Evolutionary conservation across 768 basidiomycete species (phyloP), one percentile per base, ranked within the genome.

Genomic region (Lepiota venenata): DNA sequence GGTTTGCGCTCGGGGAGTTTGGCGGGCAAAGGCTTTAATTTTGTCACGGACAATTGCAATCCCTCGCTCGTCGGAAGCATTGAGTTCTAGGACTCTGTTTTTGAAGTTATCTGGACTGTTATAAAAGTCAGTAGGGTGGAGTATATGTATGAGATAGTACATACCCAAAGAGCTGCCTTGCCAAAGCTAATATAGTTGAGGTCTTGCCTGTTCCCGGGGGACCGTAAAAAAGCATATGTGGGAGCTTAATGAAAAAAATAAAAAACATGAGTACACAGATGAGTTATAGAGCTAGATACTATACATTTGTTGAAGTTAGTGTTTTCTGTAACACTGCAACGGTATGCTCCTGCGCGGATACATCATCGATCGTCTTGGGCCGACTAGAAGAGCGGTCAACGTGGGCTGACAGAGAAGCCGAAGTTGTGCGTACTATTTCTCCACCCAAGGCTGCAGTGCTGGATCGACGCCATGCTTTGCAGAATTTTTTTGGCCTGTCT

Each of bases 181-280:
- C 77, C 48, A 99, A 76, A 16, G 97, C 97, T 20, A 99, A 84
- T 60, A 99, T 98, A 1, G 97, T 98, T 39, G 93, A 96, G 11
- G 97, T 99, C 71, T 99, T 99, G 39, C 97, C 97, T 11, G 96
- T 98, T 29, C 97, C 97, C 14, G 97, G 97, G 27, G 97, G 97
- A 1, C 97, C 97, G 61, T 99, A 99, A 76, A 99, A 99, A 44
- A 99, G 76, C 95, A 98, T 98, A 65, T 99, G 97, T 4, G 97
- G 96, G 48, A 99, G 79, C 97, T 99, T 32, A 32, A 9, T 32
- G 66, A 9, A 36, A n/a, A 45, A 11, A 44, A 58, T 18, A 36
- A n/a, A 45, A 11, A 44, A 58, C 18, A 18, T 54, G 66, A 37
- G 70, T 51, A 15, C 20, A 27, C 36, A 3, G 29, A 14, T 32